Evolutionary conservation across 2,329 filamentous ascomycete species (phyloP).

Genomic region (Myriosclerotinia duriaeana): DNA sequence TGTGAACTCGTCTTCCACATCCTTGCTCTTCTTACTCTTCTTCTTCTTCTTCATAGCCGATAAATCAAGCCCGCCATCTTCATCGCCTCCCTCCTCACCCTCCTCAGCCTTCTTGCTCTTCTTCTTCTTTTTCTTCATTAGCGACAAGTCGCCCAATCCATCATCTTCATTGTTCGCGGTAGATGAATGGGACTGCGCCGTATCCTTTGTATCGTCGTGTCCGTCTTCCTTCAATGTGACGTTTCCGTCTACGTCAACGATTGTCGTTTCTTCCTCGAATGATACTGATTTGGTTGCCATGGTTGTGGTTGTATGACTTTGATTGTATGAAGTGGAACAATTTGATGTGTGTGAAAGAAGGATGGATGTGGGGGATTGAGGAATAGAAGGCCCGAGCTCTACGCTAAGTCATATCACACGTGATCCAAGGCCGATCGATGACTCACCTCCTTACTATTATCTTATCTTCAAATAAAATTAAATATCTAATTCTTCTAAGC

Average conservation of each 20-base stretch:
- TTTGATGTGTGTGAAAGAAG: no score
- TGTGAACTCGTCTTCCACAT: slow-evolving; percentile 41
- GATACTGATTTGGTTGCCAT: slow-evolving; percentile 79
- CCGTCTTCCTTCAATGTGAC: slow-evolving; percentile 73
- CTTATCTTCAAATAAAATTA: no score
- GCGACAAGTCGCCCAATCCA: slow-evolving; percentile 50
- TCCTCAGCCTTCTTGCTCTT: slow-evolving; percentile 81
- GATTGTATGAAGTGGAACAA: slow-evolving; percentile 32
- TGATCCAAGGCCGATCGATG: no score
- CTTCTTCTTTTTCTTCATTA: slow-evolving; percentile 86
- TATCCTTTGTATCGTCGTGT: slow-evolving; percentile 72
- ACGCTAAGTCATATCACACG: no score
- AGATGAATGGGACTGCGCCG: slow-evolving; percentile 75
- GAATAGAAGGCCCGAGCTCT: no score
- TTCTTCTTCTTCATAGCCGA: slow-evolving; percentile 43
- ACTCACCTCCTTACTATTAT: no score
- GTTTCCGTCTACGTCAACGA: slow-evolving; percentile 87
- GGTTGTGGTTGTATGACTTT: slow-evolving; percentile 60
- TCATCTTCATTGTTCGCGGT: slow-evolving; percentile 33
- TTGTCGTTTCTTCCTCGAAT: slow-evolving; percentile 82
- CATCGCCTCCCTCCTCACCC: slow-evolving; percentile 60
- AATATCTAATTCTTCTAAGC: no score
- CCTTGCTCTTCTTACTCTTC: slow-evolving; percentile 42
- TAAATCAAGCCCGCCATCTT: slow-evolving; percentile 50
- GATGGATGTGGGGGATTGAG: no score